Evolutionary conservation across 306 rosid genomes (phyloP).

Genomic region (Sindora glabra): DNA sequence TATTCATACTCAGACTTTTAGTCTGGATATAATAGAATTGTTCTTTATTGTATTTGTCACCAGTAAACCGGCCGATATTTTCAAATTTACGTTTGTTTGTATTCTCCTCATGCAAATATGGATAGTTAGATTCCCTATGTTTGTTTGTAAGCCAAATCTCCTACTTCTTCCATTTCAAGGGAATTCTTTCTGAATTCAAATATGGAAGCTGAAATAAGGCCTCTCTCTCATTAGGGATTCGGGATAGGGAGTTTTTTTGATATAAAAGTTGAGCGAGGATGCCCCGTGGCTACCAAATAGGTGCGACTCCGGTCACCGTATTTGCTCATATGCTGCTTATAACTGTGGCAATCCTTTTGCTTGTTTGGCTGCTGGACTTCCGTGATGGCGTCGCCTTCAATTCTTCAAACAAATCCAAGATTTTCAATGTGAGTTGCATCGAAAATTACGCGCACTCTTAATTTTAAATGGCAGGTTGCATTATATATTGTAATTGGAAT

Average conservation of each 20-base stretch:
- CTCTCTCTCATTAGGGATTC: background rate
- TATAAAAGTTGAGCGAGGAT: background rate
- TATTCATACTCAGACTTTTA: too few species aligned
- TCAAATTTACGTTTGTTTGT: background rate
- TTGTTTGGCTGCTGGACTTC: slow-evolving; percentile 54
- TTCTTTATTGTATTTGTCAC: slow-evolving; percentile 9
- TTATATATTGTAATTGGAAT: too few species aligned
- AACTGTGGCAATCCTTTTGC: slow-evolving; percentile 43
- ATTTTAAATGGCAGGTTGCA: too few species aligned
- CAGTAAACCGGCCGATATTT: slow-evolving; percentile 18
- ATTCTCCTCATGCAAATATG: background rate
- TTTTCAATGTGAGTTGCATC: slow-evolving; percentile 46
- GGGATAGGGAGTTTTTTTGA: background rate
- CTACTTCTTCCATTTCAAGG: too few species aligned
- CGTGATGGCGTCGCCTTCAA: slow-evolving; percentile 57
- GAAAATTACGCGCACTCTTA: too few species aligned
- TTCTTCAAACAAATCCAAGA: slow-evolving; percentile 33
- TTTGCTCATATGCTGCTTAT: slow-evolving; percentile 51
- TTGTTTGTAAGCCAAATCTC: background rate
- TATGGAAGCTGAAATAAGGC: too few species aligned
- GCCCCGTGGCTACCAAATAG: slow-evolving; percentile 41
- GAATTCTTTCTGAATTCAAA: too few species aligned
- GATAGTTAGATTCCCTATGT: slow-evolving; percentile 1
- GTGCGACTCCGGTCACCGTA: slow-evolving; percentile 39
- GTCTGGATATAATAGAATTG: too few species aligned